A percentile compares a stretch with the other conserved stretches of the same genome.
Evolutionary conservation across 805 yeast species (phyloP).

Genomic region (Hanseniaspora osmophila): DNA sequence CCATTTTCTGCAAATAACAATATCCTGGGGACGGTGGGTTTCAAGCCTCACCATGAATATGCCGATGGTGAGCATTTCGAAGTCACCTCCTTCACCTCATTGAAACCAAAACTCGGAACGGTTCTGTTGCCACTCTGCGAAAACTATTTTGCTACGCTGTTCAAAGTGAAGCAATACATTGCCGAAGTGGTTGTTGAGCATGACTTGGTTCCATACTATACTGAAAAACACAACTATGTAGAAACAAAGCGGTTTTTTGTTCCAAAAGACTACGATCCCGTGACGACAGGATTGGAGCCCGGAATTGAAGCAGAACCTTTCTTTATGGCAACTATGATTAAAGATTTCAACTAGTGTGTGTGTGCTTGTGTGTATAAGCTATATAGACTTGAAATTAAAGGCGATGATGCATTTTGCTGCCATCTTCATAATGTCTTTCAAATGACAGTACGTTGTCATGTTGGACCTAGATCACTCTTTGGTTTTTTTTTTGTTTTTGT

Average conservation of each 20-base stretch:
- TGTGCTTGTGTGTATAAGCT: not conserved
- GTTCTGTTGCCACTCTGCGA: conserved; percentile 6
- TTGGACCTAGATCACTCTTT: too few species aligned
- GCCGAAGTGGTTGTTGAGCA: conserved; percentile 36
- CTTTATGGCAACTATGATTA: conserved; percentile 20
- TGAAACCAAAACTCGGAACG: conserved; percentile 13
- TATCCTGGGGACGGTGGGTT: conserved; percentile 25
- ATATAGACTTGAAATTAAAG: not conserved
- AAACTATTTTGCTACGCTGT: conserved; percentile 26
- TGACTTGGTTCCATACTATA: conserved; percentile 32
- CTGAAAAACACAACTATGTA: conserved; percentile 26
- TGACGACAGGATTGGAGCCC: conserved; percentile 23
- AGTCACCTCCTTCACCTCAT: conserved; percentile 40
- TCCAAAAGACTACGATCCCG: conserved; percentile 12
- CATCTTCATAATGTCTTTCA: too few species aligned
- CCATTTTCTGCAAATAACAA: conserved; percentile 10
- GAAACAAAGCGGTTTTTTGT: conserved; percentile 15
- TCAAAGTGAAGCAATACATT: conserved; percentile 14
- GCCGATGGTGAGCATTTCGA: conserved; percentile 21
- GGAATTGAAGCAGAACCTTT: conserved; percentile 30
- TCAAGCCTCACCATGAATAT: conserved; percentile 16
- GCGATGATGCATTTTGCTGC: too few species aligned
- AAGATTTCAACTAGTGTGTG: not conserved
- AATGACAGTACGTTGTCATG: too few species aligned
- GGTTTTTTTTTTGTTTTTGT: too few species aligned